A percentile compares a stretch with the other conserved stretches of the same genome.
Evolutionary conservation across 495 filamentous ascomycete species (phyloP).

Genomic region (Annulohypoxylon stygium): DNA sequence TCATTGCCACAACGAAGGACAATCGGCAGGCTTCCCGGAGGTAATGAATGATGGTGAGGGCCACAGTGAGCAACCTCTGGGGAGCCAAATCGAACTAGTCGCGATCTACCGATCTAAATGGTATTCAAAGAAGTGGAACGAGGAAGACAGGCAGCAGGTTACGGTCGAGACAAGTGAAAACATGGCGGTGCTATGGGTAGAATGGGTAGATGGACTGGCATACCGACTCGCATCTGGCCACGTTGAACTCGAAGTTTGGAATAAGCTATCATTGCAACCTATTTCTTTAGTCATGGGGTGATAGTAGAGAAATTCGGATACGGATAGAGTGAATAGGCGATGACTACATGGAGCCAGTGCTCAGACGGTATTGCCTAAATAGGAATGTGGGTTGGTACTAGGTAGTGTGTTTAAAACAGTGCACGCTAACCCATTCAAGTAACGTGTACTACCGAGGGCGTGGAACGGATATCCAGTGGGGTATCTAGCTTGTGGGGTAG

Average conservation of each 20-base stretch:
- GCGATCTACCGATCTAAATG: not conserved
- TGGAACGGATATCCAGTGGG: too few species aligned
- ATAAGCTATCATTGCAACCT: not conserved
- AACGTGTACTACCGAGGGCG: too few species aligned
- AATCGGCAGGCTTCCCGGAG: not conserved
- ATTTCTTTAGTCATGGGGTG: not conserved
- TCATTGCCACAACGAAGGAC: not conserved
- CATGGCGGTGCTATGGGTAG: slow-evolving; percentile 36
- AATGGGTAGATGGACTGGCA: slow-evolving; percentile 36
- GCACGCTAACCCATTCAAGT: too few species aligned
- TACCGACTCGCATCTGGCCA: slow-evolving; percentile 38
- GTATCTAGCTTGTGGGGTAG: too few species aligned
- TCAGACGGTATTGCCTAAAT: too few species aligned
- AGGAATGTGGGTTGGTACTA: too few species aligned
- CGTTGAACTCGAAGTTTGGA: slow-evolving; percentile 14
- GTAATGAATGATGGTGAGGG: not conserved
- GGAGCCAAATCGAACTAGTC: not conserved
- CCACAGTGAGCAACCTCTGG: not conserved
- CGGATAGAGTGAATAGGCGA: too few species aligned
- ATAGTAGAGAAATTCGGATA: not conserved
- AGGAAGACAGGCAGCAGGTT: not conserved
- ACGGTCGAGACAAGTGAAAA: not conserved
- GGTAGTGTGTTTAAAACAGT: too few species aligned
- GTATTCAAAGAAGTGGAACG: not conserved
- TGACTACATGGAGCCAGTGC: too few species aligned